Evolutionary conservation across 495 filamentous ascomycete genomes (phyloP).

Genomic region (Amniculicola lignicola): DNA sequence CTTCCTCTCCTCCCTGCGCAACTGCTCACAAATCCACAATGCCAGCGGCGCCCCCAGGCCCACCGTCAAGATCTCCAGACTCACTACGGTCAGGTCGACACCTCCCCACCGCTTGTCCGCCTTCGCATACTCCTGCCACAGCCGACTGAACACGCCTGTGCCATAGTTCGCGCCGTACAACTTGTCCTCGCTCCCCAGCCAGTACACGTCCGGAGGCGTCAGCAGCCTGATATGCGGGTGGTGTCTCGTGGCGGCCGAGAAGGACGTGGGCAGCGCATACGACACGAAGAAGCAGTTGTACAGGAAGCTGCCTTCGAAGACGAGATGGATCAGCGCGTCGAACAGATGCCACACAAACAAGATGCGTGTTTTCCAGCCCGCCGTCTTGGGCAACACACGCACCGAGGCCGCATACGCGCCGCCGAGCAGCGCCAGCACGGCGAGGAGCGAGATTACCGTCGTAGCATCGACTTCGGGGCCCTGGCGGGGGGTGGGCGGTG

Average conservation of each 20-base stretch:
- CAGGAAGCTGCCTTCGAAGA: conserved; percentile 85
- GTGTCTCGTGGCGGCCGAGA: conserved; percentile 22
- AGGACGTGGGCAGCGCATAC: conserved; percentile 32
- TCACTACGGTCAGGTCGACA: conserved; percentile 74
- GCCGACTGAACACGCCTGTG: conserved; percentile 56
- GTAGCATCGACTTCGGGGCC: conserved; percentile 46
- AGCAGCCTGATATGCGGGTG: conserved; percentile 30
- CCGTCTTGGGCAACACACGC: conserved; percentile 48
- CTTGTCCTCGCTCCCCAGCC: conserved; percentile 52
- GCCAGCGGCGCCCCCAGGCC: conserved; percentile 66
- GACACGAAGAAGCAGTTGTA: conserved; percentile 88
- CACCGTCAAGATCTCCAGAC: conserved; percentile 83
- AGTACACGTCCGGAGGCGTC: conserved; percentile 48
- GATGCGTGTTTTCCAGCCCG: conserved; percentile 53
- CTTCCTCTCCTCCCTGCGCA: conserved; percentile 26
- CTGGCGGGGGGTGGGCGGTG: background rate
- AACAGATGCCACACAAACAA: conserved; percentile 96
- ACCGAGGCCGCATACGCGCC: conserved; percentile 50
- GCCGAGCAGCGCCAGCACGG: conserved; percentile 54
- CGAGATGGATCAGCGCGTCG: conserved; percentile 82
- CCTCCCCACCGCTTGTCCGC: conserved; percentile 81
- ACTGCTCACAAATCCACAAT: conserved; percentile 41
- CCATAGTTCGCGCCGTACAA: conserved; percentile 74
- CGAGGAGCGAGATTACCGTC: conserved; percentile 52
- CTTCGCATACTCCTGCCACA: conserved; percentile 93